Conservation (phyloP, 2,329 filamentous ascomycete species). For the Zasmidium citrigriseum region DNA sequence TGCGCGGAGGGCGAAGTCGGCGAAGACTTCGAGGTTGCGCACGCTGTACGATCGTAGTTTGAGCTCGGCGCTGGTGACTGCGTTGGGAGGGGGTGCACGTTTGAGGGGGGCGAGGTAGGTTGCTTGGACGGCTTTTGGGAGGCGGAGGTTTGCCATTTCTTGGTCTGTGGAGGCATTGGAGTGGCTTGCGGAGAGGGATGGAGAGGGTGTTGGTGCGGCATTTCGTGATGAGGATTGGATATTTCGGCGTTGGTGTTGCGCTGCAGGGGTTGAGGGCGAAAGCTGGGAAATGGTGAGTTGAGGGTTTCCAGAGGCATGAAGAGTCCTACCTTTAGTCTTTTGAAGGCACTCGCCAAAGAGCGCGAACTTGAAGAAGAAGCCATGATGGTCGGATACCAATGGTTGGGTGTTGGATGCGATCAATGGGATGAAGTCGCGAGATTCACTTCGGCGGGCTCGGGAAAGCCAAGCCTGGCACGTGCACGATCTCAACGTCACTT, state of each 20-base stretch:
- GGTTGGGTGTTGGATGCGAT: conserved; percentile 8
- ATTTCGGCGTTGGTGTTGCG: conserved; percentile 16
- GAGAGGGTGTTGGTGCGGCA: conserved; percentile 11
- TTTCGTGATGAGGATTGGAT: conserved; percentile 19
- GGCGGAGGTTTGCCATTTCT: conserved; percentile 49
- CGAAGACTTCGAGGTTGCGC: conserved; percentile 89
- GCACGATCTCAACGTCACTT: background rate
- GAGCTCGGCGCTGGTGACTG: conserved; percentile 83
- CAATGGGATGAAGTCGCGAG: background rate
- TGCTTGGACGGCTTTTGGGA: conserved; percentile 80
- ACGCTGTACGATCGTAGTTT: conserved; percentile 90
- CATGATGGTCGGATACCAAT: conserved; percentile 34
- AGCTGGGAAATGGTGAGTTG: conserved; percentile 17
- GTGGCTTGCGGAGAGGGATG: background rate
- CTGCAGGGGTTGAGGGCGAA: conserved; percentile 18
- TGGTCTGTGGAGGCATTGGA: conserved; percentile 14
- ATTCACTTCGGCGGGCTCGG: background rate
- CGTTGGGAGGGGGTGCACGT: conserved; percentile 57
- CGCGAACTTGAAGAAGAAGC: conserved; percentile 46
- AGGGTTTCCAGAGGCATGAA: conserved; percentile 1
- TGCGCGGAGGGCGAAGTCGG: conserved; percentile 90
- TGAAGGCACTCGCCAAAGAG: conserved; percentile 45
- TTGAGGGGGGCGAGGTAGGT: conserved; percentile 83
- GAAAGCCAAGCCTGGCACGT: background rate
- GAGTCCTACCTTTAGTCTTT: conserved; percentile 43